phyloP scores from a whole-genome alignment of 768 basidiomycete genomes.

The Psilocybe cyanescens region DNA sequence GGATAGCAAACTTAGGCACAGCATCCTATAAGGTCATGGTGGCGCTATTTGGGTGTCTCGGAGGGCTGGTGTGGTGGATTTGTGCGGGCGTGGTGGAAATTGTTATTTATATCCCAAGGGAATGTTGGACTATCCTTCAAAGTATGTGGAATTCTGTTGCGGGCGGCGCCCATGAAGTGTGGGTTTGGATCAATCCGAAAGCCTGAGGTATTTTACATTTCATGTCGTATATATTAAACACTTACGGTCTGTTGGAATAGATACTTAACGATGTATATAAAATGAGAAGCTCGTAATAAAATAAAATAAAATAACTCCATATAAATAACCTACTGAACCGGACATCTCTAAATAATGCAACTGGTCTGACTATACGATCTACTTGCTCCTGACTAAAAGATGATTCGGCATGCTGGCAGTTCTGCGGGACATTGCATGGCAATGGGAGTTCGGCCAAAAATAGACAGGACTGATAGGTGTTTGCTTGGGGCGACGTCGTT shows the following conservation, averaged over 20 bases:
- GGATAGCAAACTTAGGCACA: constrained; percentile 1
- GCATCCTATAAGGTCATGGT: neutral
- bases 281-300: no score
- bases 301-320: no score
- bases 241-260: no score
- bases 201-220: neutral
- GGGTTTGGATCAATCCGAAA: constrained; percentile 17
- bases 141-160: constrained; percentile 2
- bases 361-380: no score
- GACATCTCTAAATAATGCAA: no score
- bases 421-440: no score
- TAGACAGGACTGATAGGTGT: neutral
- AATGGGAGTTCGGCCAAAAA: no score
- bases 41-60: constrained; percentile 1
- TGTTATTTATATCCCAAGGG: constrained; percentile 9
- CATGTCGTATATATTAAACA: no score
- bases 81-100: neutral
- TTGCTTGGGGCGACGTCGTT: neutral
- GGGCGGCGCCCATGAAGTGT: constrained; percentile 5
- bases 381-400: no score
- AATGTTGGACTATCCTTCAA: constrained; percentile 5
- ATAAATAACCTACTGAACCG: no score
- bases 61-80: constrained; percentile 7
- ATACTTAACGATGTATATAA: no score
- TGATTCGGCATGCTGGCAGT: no score